Base-by-base conservation (phyloP, 2,329 filamentous ascomycete species). In the Laburnicola sp. region DNA sequence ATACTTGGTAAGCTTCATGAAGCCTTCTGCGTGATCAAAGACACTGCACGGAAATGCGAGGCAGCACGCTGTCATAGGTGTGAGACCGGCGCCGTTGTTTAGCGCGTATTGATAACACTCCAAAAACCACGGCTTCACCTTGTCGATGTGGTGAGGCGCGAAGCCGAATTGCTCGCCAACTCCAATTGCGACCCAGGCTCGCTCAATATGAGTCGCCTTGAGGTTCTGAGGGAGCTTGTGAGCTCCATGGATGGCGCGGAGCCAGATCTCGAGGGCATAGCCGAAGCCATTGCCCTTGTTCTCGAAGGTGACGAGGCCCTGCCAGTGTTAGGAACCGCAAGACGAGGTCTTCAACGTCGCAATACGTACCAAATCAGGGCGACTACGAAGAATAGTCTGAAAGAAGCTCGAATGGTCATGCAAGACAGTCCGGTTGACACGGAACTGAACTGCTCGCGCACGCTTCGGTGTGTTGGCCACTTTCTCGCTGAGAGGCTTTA, bases 1-100 rank as follows among this genome's bases (percentile, higher is more conserved):
- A 23, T 48, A 59, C 39, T 62, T 62, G 22, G 59, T 62, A 7
- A 58, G 42, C 34, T 59, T 56, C 54, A 58, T 58, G 53, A 62
- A 62, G 23, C 56, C 59, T 37, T 58, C 57, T 3, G 56, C 54
- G 35, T 59, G 54, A 30, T 56, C 51, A 35, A 62, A 59, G 3
- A 57, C 32, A 30, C 32, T 49, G 48, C 59, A 59, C 2, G 59
- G 56, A 21, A 53, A 53, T 5, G 51, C 50, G 7, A 62, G 51
- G 23, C 45, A 47, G 10, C 51, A 51, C 9, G 59, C 57, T 5
- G 51, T 31, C 40, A 52, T 47, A 3, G 47, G 56, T 8, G 39
- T 48, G 27, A 59, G 50, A 11, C 45, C 48, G 3, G 38, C 38
- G 32, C 53, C 56, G 4, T 50, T 49, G 48, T 37, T 40, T 2